Conservation (phyloP, 2,329 filamentous ascomycete species). For the Fusarium agapanthi region DNA sequence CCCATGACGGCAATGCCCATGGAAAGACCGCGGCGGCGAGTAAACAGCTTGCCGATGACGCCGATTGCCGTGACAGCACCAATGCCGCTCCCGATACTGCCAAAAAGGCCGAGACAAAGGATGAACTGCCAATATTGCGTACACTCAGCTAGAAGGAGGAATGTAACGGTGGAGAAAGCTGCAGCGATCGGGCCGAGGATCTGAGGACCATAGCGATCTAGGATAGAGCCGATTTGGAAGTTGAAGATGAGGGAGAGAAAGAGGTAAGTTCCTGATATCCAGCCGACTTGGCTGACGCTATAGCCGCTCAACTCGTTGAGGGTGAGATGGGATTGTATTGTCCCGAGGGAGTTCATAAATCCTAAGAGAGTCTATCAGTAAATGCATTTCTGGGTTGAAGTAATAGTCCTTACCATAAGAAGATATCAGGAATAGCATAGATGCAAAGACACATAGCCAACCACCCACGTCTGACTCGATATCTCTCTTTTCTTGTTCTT, state of each 20-base stretch:
- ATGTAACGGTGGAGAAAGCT: conserved; percentile 47
- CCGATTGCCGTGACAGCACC: conserved; percentile 46
- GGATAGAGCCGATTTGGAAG: conserved; percentile 56
- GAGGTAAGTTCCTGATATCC: conserved; percentile 56
- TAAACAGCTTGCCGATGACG: conserved; percentile 41
- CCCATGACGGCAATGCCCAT: conserved; percentile 32
- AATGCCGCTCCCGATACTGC: conserved; percentile 52
- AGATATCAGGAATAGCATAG: conserved; percentile 29
- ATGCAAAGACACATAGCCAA: conserved; percentile 29
- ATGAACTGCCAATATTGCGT: conserved; percentile 59
- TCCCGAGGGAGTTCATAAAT: conserved; percentile 56
- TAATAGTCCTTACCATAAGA: conserved; percentile 9
- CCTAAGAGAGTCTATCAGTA: conserved; percentile 36
- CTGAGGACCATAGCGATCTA: conserved; percentile 56
- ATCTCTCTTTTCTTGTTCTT: neutral
- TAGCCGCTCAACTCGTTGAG: conserved; percentile 53
- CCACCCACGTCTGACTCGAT: conserved; percentile 15
- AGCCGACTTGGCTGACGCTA: conserved; percentile 54
- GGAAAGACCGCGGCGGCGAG: conserved; percentile 25
- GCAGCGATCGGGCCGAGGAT: conserved; percentile 50
- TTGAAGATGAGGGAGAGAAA: conserved; percentile 55
- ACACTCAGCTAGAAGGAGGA: conserved; percentile 57
- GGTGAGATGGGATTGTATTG: conserved; percentile 55
- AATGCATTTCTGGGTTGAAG: rapidly evolving
- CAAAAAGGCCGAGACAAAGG: conserved; percentile 52